A percentile compares a stretch with the other conserved stretches of the same genome.
Evolutionary conservation across 805 yeast species (phyloP).

Genomic region (Helenozyma baotianmanensis): DNA sequence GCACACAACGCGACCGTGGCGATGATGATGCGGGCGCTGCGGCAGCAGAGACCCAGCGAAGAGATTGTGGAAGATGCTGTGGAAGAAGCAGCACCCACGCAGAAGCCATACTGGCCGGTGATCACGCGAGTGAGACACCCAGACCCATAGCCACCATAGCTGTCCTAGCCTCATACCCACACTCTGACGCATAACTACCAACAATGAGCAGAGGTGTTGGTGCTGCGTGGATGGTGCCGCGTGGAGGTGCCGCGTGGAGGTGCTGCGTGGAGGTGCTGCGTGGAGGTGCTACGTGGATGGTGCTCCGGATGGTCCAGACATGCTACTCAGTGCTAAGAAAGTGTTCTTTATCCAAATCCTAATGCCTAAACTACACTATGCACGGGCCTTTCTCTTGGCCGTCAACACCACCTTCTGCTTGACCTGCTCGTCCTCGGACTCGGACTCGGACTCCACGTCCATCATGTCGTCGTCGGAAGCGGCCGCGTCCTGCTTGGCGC

Average conservation of each 20-base stretch:
- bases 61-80: slow-evolving; percentile 1
- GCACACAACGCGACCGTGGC: slow-evolving; percentile 26
- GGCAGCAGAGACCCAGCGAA: slow-evolving; percentile 2
- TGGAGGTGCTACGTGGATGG: no score
- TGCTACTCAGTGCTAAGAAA: no score
- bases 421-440: slow-evolving; percentile 45
- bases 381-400: slow-evolving; percentile 48
- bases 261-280: no score
- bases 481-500: slow-evolving; percentile 53
- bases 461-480: slow-evolving; percentile 34
- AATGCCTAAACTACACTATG: no score
- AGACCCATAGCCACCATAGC: no score
- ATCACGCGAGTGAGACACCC: slow-evolving; percentile 1
- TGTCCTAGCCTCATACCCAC: no score
- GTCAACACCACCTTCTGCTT: slow-evolving; percentile 57
- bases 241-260: no score
- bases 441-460: slow-evolving; percentile 32
- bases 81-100: slow-evolving; percentile 2
- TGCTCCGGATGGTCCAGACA: no score
- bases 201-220: no score
- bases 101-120: slow-evolving; percentile 16
- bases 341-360: no score
- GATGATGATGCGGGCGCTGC: slow-evolving; percentile 29
- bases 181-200: no score
- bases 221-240: no score